Percentiles rank a stretch among this genome's conserved stretches.
These are phyloP conservation scores for Ophiognomonia clavigignenti-juglandacearum DNA, from an alignment of 2,329 filamentous ascomycete genomes.

Conservation along the genomic window DNA sequence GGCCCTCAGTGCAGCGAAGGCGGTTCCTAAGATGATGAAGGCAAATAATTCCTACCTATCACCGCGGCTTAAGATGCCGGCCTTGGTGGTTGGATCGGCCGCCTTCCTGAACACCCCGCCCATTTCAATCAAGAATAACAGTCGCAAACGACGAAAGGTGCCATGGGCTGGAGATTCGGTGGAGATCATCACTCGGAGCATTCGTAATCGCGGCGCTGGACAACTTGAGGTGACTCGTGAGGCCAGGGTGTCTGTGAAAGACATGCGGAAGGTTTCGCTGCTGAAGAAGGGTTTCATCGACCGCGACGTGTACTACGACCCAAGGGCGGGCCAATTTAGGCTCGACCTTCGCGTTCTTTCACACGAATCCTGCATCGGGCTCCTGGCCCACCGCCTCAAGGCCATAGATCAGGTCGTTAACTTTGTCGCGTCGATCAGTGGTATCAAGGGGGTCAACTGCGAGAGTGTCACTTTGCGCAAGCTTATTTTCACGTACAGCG, in stretches of 20 bases:
- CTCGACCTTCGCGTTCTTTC: slow-evolving; percentile 55
- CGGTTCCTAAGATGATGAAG: slow-evolving; percentile 17
- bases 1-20: background rate
- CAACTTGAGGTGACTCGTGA: slow-evolving; percentile 39
- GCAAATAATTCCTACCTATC: slow-evolving; percentile 34
- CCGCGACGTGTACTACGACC: slow-evolving; percentile 58
- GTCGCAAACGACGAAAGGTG: slow-evolving; percentile 22
- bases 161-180: slow-evolving; percentile 58
- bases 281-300: slow-evolving; percentile 52
- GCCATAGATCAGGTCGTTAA: slow-evolving; percentile 66
- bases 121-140: slow-evolving; percentile 18
- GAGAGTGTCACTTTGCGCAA: slow-evolving; percentile 56
- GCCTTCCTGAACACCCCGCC: slow-evolving; percentile 28
- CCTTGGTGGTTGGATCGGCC: slow-evolving; percentile 44
- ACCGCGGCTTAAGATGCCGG: slow-evolving; percentile 41
- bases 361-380: slow-evolving; percentile 53
- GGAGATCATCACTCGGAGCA: slow-evolving; percentile 48
- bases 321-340: slow-evolving; percentile 55
- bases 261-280: slow-evolving; percentile 49
- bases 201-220: slow-evolving; percentile 17
- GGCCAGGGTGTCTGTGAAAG: slow-evolving; percentile 50
- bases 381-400: slow-evolving; percentile 56
- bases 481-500: slow-evolving; percentile 65
- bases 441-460: slow-evolving; percentile 49
- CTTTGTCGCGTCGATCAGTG: slow-evolving; percentile 62